Evolutionary conservation across 2,329 filamentous ascomycete species (phyloP), one percentile per base, ranked within the genome.

Genomic region (Tolypocladium sp.): DNA sequence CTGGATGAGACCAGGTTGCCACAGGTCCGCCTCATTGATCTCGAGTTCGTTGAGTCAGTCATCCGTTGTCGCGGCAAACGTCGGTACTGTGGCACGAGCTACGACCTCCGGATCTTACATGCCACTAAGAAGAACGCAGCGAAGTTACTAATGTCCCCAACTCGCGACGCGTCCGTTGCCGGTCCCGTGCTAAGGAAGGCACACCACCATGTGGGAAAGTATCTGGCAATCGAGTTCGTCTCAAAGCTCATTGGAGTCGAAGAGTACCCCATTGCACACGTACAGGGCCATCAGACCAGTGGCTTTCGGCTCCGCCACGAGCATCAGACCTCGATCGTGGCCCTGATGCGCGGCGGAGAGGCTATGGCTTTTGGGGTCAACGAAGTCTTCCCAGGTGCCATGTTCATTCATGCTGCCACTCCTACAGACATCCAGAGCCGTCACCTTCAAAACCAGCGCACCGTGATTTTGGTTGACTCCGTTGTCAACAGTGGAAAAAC

Each of bases 341-440:
- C 83, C 0, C 62, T 87, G n/a, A 87, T 88, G 83, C 80, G 83
- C 10, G 83, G 80, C 2, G 84, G 84, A 10, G 83, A 86, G 62
- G 76, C 83, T 0, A 83, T 88, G 80, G 85, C 85, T 0, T 67
- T 79, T 1, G 84, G 84, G 0, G 73, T 88, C 53, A 82, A 69
- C 62, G 75, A 83, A 0, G 79, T 72, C 0, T 78, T 88, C 6
- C 79, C 79, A 0, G 60, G 59, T 0, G 81, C 83, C 4, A 76
- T 72, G 66, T 83, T 85, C 57, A 55, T 83, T 1, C 82, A 85
- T 57, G 74, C 74, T 2, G 67, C 63, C 1, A 6, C 55, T 4
- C 69, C 76, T 0, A 57, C 66, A 0, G 77, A 86, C 41, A 63
- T 87, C 46, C 69, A 69, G 52, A 2, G 37, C 0, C 46, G 76